A percentile compares a stretch with the other conserved stretches of the same genome.
Evolutionary conservation across 129 eudicot genomes (phyloP).

Genomic region (Centrapalus pauciflorus): DNA sequence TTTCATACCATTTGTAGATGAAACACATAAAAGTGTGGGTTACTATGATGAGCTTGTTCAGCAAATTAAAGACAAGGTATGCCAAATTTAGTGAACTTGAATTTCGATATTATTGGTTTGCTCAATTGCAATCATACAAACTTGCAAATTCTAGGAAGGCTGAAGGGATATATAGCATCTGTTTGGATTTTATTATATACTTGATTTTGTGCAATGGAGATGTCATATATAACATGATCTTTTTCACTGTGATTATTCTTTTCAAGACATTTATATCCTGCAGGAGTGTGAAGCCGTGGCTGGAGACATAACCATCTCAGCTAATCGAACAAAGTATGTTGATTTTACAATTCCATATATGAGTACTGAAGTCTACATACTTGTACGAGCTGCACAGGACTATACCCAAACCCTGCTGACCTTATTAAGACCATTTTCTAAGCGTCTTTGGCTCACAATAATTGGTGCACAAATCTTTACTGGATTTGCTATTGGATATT

Average conservation of each 20-base stretch:
- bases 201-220: background rate
- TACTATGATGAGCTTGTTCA: background rate
- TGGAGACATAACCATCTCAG: constrained; percentile 16
- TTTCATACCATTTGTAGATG: background rate
- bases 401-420: constrained; percentile 24
- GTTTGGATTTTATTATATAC: background rate
- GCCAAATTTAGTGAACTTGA: background rate
- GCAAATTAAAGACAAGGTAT: constrained; percentile 1
- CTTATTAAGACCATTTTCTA: constrained; percentile 18
- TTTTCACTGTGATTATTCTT: too few species aligned
- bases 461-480: background rate
- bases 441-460: constrained; percentile 12
- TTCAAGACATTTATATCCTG: too few species aligned
- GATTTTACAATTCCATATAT: constrained; percentile 20
- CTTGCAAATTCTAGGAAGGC: too few species aligned
- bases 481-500: constrained; percentile 3
- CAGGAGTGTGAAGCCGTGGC: constrained; percentile 18
- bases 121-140: too few species aligned
- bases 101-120: background rate
- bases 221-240: background rate
- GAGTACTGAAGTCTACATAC: constrained; percentile 17
- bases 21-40: background rate
- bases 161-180: background rate
- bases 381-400: constrained; percentile 9
- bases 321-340: background rate